Evolutionary conservation across 345 rosid genomes (phyloP).

Genomic region (Rhodomyrtus tomentosa): DNA sequence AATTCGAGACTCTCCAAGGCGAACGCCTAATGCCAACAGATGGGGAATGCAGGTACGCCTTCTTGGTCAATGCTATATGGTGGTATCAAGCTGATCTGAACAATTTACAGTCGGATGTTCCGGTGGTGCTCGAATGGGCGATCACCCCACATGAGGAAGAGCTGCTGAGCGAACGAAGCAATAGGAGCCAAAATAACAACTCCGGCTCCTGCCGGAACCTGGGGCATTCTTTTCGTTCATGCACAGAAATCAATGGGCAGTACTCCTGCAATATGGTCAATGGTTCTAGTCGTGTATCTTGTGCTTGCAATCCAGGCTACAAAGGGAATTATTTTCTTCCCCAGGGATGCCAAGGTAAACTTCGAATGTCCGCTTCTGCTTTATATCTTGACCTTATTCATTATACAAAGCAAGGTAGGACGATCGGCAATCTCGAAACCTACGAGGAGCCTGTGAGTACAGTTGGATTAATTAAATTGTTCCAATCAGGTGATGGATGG

Average conservation of each 20-base stretch:
- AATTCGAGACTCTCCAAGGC: not conserved
- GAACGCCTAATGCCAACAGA: rapidly evolving
- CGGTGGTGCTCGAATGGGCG: not conserved
- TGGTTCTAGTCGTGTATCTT: rapidly evolving
- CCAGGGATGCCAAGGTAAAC: not conserved
- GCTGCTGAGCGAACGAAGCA: not conserved
- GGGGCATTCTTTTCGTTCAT: too few relatives aligned
- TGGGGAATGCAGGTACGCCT: not conserved
- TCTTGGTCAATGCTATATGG: not conserved
- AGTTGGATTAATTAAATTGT: too few relatives aligned
- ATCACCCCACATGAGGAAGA: not conserved
- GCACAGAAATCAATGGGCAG: too few relatives aligned
- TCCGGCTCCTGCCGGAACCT: not conserved
- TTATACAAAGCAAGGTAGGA: not conserved
- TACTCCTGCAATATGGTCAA: not conserved
- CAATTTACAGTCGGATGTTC: not conserved
- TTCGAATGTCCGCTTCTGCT: not conserved
- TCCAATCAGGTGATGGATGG: not conserved
- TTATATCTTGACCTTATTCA: not conserved
- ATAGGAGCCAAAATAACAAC: rapidly evolving
- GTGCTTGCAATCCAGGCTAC: not conserved
- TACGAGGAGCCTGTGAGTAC: not conserved
- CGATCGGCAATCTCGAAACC: not conserved
- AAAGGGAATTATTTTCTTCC: not conserved
- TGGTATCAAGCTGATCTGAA: not conserved